phyloP scores from a whole-genome alignment of 164 flowering plant species.

The Berberis thunbergii region DNA sequence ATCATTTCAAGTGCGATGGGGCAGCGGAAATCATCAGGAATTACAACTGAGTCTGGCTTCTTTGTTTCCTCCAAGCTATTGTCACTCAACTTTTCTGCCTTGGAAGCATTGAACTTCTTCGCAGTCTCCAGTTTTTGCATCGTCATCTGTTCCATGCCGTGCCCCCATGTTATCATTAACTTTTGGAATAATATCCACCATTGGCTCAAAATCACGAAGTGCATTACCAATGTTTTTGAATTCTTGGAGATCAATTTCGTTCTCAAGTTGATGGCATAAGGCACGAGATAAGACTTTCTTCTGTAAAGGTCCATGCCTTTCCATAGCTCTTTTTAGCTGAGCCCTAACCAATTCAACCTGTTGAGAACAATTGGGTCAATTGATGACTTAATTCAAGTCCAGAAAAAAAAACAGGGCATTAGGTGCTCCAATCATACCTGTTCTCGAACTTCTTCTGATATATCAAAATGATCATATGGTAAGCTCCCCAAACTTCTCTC shows the following conservation, averaged over 20 bases:
- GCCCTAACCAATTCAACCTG: constrained; percentile 79
- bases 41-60: constrained; percentile 36
- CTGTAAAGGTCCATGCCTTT: constrained; percentile 48
- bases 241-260: constrained; percentile 23
- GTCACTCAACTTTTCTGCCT: constrained; percentile 13
- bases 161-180: constrained; percentile 11
- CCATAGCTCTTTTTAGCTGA: constrained; percentile 77
- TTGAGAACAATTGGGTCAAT: neutral
- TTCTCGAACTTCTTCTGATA: constrained; percentile 90
- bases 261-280: constrained; percentile 21
- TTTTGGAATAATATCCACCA: constrained; percentile 16
- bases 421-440: constrained; percentile 41
- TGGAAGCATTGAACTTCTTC: constrained; percentile 16
- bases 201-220: constrained; percentile 20
- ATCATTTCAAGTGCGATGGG: constrained; percentile 91
- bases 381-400: neutral
- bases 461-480: constrained; percentile 54
- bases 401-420: neutral
- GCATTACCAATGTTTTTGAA: constrained; percentile 17
- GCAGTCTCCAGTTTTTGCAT: constrained; percentile 18
- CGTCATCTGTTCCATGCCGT: neutral
- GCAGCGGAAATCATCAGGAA: constrained; percentile 83
- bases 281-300: constrained; percentile 29
- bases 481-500: constrained; percentile 56
- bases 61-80: constrained; percentile 31